phyloP scores from a whole-genome alignment of 2,329 filamentous ascomycete species.

The Lachnellula arida region DNA sequence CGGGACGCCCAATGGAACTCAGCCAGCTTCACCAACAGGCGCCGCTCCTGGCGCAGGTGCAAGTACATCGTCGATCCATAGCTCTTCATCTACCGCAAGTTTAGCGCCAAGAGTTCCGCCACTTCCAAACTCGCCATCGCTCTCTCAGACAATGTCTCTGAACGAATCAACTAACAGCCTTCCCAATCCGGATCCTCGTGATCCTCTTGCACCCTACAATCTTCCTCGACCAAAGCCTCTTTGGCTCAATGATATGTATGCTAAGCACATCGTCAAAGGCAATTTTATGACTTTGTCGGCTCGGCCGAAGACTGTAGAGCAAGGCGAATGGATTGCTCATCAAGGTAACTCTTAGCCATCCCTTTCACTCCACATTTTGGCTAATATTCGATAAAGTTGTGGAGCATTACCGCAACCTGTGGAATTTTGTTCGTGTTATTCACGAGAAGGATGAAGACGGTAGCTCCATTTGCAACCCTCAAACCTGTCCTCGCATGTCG shows the following conservation, averaged over 20 bases:
- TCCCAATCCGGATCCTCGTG: slow-evolving; percentile 33
- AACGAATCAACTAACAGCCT: slow-evolving; percentile 45
- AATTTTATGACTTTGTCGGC: slow-evolving; percentile 97
- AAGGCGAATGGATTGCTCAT: slow-evolving; percentile 93
- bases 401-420: slow-evolving; percentile 84
- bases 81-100: slow-evolving; percentile 44
- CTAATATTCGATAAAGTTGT: slow-evolving; percentile 56
- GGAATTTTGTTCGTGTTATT: slow-evolving; percentile 83
- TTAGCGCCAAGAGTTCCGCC: slow-evolving; percentile 56
- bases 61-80: slow-evolving; percentile 17
- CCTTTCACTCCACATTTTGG: neutral
- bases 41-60: slow-evolving; percentile 36
- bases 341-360: slow-evolving; percentile 57
- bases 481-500: slow-evolving; percentile 85
- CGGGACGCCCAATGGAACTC: slow-evolving; percentile 41
- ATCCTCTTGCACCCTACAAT: slow-evolving; percentile 56
- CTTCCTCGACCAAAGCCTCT: slow-evolving; percentile 64
- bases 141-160: slow-evolving; percentile 64
- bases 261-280: slow-evolving; percentile 87
- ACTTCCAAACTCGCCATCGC: slow-evolving; percentile 58
- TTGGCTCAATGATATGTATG: slow-evolving; percentile 71
- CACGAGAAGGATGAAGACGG: slow-evolving; percentile 80
- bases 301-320: slow-evolving; percentile 86
- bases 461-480: slow-evolving; percentile 74
- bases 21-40: slow-evolving; percentile 42